These are phyloP conservation scores for Talaromyces verruculosus DNA, from an alignment of 2,329 filamentous ascomycete genomes.

Conservation along the genomic window DNA sequence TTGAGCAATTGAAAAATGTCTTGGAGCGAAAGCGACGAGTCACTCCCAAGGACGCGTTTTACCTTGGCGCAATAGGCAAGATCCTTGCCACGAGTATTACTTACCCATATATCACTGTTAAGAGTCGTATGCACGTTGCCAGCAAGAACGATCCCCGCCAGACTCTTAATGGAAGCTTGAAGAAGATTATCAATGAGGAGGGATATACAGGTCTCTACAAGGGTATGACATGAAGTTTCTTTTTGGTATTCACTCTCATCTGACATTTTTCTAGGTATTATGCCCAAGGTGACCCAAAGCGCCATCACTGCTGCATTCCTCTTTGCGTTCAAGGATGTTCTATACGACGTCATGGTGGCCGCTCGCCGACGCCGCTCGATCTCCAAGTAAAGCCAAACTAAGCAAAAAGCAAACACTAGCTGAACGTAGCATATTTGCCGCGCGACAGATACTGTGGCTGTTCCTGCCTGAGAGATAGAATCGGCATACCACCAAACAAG, in stretches of 20 bases:
- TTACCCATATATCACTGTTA: slow-evolving; percentile 98
- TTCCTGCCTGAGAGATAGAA: background rate
- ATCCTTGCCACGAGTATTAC: slow-evolving; percentile 90
- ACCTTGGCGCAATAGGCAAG: slow-evolving; percentile 90
- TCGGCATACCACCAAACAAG: background rate
- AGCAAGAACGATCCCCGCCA: slow-evolving; percentile 73
- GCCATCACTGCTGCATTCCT: slow-evolving; percentile 94
- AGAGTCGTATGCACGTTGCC: slow-evolving; percentile 95
- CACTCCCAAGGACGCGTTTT: slow-evolving; percentile 83
- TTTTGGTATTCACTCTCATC: background rate
- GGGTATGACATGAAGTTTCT: slow-evolving; percentile 55
- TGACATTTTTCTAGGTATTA: slow-evolving; percentile 65
- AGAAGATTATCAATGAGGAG: slow-evolving; percentile 79
- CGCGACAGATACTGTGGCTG: background rate
- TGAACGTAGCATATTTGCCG: background rate
- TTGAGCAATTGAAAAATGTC: slow-evolving; percentile 94
- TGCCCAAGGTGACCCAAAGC: slow-evolving; percentile 93
- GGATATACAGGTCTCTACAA: slow-evolving; percentile 92
- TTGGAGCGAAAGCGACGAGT: slow-evolving; percentile 75
- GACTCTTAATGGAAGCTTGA: slow-evolving; percentile 74
- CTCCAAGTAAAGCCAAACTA: slow-evolving; percentile 30
- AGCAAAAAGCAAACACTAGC: background rate
- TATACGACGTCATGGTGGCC: slow-evolving; percentile 65
- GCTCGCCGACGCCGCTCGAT: slow-evolving; percentile 33
- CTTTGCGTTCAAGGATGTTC: slow-evolving; percentile 95